These are phyloP conservation scores for Pinus tabuliformis DNA, from an alignment of 75 land plant genomes.

Conservation along the genomic window DNA sequence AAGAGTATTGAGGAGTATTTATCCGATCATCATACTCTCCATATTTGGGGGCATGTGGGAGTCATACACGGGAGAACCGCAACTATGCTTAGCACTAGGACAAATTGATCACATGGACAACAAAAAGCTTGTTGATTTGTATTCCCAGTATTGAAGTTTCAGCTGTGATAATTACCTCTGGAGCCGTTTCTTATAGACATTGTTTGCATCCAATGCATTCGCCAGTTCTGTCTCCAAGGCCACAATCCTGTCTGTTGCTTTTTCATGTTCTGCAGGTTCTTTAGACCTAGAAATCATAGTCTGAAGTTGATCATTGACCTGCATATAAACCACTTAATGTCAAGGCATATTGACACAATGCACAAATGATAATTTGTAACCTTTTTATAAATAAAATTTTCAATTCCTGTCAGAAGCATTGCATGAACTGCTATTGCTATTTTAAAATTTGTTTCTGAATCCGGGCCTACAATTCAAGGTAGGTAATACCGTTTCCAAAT, in stretches of 20 bases:
- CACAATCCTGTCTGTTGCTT: background rate
- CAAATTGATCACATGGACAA: too few species aligned
- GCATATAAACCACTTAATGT: constrained; percentile 3
- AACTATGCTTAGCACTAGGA: too few species aligned
- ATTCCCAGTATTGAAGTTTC: too few species aligned
- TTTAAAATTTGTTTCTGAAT: background rate
- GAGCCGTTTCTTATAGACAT: constrained; percentile 5
- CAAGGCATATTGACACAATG: background rate
- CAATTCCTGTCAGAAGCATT: background rate
- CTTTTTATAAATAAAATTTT: background rate
- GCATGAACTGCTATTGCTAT: background rate
- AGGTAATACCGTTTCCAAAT: constrained; percentile 31
- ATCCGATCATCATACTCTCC: too few species aligned
- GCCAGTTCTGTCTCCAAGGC: constrained; percentile 8
- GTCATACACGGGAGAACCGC: too few species aligned
- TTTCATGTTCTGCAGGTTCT: constrained; percentile 18
- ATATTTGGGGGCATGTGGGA: too few species aligned
- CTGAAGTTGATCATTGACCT: constrained; percentile 33
- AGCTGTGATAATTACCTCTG: constrained; percentile 12
- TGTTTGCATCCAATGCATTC: constrained; percentile 5
- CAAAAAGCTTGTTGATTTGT: too few species aligned
- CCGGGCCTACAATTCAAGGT: background rate
- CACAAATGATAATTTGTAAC: background rate
- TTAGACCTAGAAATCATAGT: constrained; percentile 18
- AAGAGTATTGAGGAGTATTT: too few species aligned